Base-by-base conservation (phyloP, 2,329 filamentous ascomycete species). In the Ceratocystis colombiana region DNA sequence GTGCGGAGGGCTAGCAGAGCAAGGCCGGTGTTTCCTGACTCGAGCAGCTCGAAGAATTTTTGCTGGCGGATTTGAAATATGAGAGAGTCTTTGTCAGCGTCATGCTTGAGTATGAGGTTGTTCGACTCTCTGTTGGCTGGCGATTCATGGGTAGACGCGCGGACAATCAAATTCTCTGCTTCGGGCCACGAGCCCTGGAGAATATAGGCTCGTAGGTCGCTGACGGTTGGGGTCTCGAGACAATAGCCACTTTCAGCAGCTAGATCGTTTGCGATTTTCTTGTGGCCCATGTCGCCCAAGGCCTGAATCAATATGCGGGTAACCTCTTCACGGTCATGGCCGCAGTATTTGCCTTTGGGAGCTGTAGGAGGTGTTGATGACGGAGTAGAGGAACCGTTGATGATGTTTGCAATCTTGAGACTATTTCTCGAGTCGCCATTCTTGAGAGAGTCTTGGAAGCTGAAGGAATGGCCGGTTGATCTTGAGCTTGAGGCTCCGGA, bases 251-350 rank as follows among this genome's bases (percentile, higher is more conserved):
- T 97, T 75, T 95, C 89, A 68, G 82, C 81, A 72, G 84, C 88
- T 67, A 99, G 79, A 68, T 82, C 85, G 57, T 84, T 80, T 28
- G 94, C 93, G 12, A 93, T 89, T 12, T 80, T 79, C 68, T 85
- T 80, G 73, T 97, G 96, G 1, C 94, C 94, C 77, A 99, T 81
- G 74, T 96, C 93, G 28, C 86, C 84, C 70, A 99, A 77, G 45
- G 91, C 89, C 76, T 99, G 94, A 72, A 99, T 94, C 71, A 99
- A 77, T 69, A 97, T 88, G 65, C 94, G 82, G 4, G 93, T 96
- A 57, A 97, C 88, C 77, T 99, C 93, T 78, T 96, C 91, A 73
- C 90, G 85, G 73, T 94, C 85, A 73, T 97, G 93, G 20, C 91
- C 92, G 72, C 86, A 88, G 74, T 95, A 97, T 33, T 62, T 20